Evolutionary conservation across 352 stramenopile genomes (phyloP).

Genomic region (Globisporangium cylindrosporum): DNA sequence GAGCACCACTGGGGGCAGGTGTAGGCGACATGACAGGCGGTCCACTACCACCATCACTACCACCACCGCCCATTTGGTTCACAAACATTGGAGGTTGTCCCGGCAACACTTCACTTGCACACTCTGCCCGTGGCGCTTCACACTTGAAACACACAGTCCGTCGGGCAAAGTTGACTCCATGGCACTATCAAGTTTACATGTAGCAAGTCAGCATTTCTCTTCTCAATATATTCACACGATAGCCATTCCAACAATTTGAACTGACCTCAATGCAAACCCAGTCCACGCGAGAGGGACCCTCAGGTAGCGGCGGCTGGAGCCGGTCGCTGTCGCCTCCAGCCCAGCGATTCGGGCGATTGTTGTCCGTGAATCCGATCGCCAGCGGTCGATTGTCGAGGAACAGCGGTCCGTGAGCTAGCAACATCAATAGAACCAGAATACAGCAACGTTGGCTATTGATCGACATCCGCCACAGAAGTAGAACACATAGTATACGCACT

Average conservation of each 20-base stretch:
- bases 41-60: not conserved
- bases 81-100: not conserved
- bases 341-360: constrained; percentile 21
- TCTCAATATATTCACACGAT: not conserved
- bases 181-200: constrained; percentile 40
- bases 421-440: not conserved
- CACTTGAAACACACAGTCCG: constrained; percentile 74
- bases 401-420: constrained; percentile 35
- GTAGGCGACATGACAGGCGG: not conserved
- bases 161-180: constrained; percentile 70
- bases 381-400: constrained; percentile 44
- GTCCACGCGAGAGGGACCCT: constrained; percentile 29
- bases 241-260: not conserved
- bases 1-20: not conserved
- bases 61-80: not conserved
- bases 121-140: constrained; percentile 31
- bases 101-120: constrained; percentile 35
- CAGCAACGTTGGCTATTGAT: not conserved
- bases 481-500: constrained; percentile 24
- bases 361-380: constrained; percentile 49
- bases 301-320: not conserved
- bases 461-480: too few relatives aligned
- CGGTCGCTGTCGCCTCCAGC: constrained; percentile 10
- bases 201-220: not conserved
- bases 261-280: constrained; percentile 72